Evolutionary conservation across 371 early-diverging fungal species (phyloP).

Genomic region (Circinella minor): DNA sequence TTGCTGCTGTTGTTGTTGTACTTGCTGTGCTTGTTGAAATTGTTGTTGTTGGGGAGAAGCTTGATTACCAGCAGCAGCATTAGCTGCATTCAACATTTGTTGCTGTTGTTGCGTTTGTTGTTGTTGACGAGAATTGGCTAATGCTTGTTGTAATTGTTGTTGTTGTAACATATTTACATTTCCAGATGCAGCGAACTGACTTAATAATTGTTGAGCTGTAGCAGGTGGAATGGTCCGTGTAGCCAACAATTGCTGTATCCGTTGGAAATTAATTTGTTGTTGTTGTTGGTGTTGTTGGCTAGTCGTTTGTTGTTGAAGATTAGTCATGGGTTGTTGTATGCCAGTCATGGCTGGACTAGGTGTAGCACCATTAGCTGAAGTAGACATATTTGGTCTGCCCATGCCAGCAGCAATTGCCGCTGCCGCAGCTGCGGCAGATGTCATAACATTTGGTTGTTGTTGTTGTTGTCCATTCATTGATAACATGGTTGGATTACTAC

Average conservation of each 20-base stretch:
- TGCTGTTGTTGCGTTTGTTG: constrained; percentile 20
- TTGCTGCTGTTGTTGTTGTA: constrained; percentile 23
- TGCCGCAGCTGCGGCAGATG: neutral
- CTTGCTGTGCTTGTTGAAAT: neutral
- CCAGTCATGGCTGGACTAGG: constrained; percentile 13
- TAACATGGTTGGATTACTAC: constrained; percentile 13
- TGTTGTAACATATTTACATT: constrained; percentile 21
- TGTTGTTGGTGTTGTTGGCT: constrained; percentile 22
- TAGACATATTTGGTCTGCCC: constrained; percentile 14
- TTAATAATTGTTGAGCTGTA: constrained; percentile 38
- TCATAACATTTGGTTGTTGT: neutral
- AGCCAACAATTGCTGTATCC: constrained; percentile 39
- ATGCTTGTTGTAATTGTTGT: constrained; percentile 24
- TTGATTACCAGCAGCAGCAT: constrained; percentile 32
- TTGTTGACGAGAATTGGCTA: constrained; percentile 15
- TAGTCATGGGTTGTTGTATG: constrained; percentile 20
- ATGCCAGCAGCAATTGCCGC: neutral
- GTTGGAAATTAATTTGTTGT: constrained; percentile 33
- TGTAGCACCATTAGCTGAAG: constrained; percentile 8
- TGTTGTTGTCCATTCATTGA: constrained; percentile 6
- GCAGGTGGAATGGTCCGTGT: constrained; percentile 31
- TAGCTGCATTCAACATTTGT: neutral
- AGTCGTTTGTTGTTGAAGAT: constrained; percentile 18
- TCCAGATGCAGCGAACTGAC: constrained; percentile 31
- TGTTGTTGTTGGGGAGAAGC: constrained; percentile 12